These are phyloP conservation scores for Cystobasidium slooffiae DNA, from an alignment of 1,284 basidiomycete genomes.

Conservation along the genomic window DNA sequence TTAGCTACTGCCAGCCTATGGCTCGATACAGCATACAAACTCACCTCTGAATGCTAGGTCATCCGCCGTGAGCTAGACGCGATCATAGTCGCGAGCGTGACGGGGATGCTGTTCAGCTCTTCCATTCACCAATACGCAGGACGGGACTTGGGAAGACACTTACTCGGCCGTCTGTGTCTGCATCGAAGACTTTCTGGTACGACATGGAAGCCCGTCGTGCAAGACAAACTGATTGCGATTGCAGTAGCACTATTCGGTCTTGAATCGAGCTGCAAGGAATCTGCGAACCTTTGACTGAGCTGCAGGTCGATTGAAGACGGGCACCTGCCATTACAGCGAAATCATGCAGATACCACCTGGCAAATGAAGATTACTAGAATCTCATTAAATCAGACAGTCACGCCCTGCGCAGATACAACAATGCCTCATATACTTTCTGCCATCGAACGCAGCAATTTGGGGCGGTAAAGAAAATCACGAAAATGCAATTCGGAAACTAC, in stretches of 20 bases:
- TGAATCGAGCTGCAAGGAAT: no score
- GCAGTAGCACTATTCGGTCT: background rate
- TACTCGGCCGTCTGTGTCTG: conserved; percentile 38
- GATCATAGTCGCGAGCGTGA: background rate
- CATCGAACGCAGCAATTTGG: no score
- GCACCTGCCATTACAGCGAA: no score
- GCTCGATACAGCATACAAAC: background rate
- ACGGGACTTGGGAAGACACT: background rate
- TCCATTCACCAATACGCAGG: background rate
- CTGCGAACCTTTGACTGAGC: no score
- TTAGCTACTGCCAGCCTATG: background rate
- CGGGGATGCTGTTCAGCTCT: background rate
- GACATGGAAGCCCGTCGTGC: conserved; percentile 3
- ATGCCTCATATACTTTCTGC: no score
- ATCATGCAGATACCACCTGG: no score
- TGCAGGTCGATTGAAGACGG: no score
- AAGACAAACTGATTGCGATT: background rate
- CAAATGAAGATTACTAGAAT: no score
- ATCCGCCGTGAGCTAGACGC: conserved; percentile 22
- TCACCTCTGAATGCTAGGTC: conserved; percentile 37
- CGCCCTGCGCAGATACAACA: no score
- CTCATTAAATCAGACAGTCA: no score
- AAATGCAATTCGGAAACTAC: no score
- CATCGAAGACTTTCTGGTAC: conserved; percentile 30
- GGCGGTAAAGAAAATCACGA: no score